Evolutionary conservation across 352 stramenopile genomes (phyloP).

Genomic region (Phytophthora pluvialis): DNA sequence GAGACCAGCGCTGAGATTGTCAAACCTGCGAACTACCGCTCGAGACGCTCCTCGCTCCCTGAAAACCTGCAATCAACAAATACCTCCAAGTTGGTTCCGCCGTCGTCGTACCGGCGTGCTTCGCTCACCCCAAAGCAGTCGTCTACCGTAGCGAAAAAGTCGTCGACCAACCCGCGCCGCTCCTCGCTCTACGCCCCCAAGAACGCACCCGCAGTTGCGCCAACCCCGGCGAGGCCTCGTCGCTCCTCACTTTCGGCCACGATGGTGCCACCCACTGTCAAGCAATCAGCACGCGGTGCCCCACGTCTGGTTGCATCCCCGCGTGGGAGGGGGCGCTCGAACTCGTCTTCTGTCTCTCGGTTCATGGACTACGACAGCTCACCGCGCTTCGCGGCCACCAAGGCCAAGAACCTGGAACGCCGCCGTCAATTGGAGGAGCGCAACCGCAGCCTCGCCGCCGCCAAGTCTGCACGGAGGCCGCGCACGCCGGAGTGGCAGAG

Average conservation of each 20-base stretch:
- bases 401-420: constrained; percentile 45
- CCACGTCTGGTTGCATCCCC: constrained; percentile 11
- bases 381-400: constrained; percentile 41
- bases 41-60: constrained; percentile 19
- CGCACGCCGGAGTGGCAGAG: constrained; percentile 22
- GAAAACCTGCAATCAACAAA: constrained; percentile 10
- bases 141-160: constrained; percentile 9
- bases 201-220: neutral
- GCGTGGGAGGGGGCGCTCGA: constrained; percentile 12
- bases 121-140: constrained; percentile 7
- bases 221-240: constrained; percentile 12
- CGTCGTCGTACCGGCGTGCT: constrained; percentile 12
- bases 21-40: constrained; percentile 14
- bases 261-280: neutral
- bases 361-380: constrained; percentile 51
- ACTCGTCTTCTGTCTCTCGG: constrained; percentile 20
- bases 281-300: neutral
- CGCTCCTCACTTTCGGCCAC: constrained; percentile 16
- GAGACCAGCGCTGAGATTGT: constrained; percentile 14
- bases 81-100: constrained; percentile 21
- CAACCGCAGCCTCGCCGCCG: constrained; percentile 26
- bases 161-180: constrained; percentile 12
- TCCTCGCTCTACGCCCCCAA: constrained; percentile 6
- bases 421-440: constrained; percentile 42
- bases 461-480: constrained; percentile 18